These are phyloP conservation scores for Auricularia heimuer DNA, from an alignment of 768 basidiomycete species.

Conservation along the genomic window DNA sequence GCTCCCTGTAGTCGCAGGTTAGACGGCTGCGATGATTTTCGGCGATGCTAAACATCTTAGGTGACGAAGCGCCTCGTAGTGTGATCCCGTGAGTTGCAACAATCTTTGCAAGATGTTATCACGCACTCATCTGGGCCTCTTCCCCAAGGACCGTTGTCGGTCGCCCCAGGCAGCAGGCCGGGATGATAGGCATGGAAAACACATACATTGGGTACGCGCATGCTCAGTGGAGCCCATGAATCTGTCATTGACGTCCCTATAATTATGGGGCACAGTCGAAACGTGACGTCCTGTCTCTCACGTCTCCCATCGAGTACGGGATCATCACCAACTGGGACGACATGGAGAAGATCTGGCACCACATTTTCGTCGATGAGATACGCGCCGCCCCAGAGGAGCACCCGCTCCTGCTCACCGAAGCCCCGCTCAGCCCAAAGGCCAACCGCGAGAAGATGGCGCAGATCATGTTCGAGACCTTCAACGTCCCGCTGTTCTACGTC, in stretches of 20 bases:
- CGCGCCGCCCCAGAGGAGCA: constrained; percentile 10
- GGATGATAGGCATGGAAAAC: constrained; percentile 72
- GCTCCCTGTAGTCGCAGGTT: constrained; percentile 15
- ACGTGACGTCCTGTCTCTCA: constrained; percentile 38
- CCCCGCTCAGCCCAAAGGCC: constrained; percentile 8
- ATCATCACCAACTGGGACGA: constrained; percentile 12
- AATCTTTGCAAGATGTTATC: too few species aligned
- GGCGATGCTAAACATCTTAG: constrained; percentile 14
- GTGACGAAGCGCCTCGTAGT: constrained; percentile 44
- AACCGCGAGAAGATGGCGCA: constrained; percentile 12
- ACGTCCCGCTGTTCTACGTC: constrained; percentile 18
- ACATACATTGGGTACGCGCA: constrained; percentile 52
- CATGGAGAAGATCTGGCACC: constrained; percentile 13
- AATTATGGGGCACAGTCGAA: constrained; percentile 40
- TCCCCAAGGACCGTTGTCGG: constrained; percentile 50
- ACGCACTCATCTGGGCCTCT: neutral
- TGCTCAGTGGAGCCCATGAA: too few species aligned
- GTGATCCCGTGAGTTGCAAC: constrained; percentile 34
- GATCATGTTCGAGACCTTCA: constrained; percentile 35
- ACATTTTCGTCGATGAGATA: constrained; percentile 11
- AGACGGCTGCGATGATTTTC: neutral
- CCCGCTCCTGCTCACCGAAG: constrained; percentile 9
- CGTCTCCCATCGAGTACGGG: constrained; percentile 17
- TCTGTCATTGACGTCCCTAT: neutral
- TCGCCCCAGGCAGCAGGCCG: constrained; percentile 62